Base-by-base conservation (phyloP, 1,284 basidiomycete genomes). In the Apiotrichum brassicae region DNA sequence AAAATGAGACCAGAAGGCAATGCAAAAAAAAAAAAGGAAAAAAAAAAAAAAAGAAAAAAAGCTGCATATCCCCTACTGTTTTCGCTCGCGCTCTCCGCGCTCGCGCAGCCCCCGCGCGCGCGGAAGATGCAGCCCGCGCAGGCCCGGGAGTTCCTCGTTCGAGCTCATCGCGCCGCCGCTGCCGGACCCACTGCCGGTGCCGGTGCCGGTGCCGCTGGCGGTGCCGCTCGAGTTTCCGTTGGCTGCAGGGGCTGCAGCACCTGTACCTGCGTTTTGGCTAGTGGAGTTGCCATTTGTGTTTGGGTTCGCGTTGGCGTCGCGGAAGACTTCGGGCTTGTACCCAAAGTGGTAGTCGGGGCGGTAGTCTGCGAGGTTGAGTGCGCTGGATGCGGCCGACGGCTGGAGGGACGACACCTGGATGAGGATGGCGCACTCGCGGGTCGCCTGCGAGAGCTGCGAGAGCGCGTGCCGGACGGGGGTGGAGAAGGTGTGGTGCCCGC, bases 341-440 rank as follows among this genome's bases (percentile, higher is more conserved):
- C n/a, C n/a, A n/a, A n/a, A n/a, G n/a, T n/a, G n/a, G n/a, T n/a
- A n/a, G n/a, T n/a, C n/a, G 28, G 28, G 28, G 14, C 28, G 28
- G 28, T 30, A n/a, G n/a, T n/a, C n/a, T n/a, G 19, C 26, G 37
- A 39, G 37, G 24, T 39, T 39, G 23, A 39, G n/a, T n/a, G n/a
- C 37, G 19, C 23, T 41, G 26, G 18, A 25, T 6, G 26, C 34
- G n/a, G 23, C 37, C 3, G 30, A 57, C 5, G 70, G 68, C 24
- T 66, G 60, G 20, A 71, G 52, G 8, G 61, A 66, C 9, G 67
- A 67, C 4, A 75, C 73, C 49, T 72, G 69, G 20, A 76, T 64
- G 41, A 74, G 53, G 34, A 75, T 75, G 2, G 74, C 74, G 48
- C 75, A 72, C 58, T 76, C 75, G 43, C 74, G 60, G n/a, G 75